Percentiles rank a stretch among this genome's conserved stretches.
Conservation (phyloP, 768 basidiomycete genomes). For the Basidioascus undulatus region DNA sequence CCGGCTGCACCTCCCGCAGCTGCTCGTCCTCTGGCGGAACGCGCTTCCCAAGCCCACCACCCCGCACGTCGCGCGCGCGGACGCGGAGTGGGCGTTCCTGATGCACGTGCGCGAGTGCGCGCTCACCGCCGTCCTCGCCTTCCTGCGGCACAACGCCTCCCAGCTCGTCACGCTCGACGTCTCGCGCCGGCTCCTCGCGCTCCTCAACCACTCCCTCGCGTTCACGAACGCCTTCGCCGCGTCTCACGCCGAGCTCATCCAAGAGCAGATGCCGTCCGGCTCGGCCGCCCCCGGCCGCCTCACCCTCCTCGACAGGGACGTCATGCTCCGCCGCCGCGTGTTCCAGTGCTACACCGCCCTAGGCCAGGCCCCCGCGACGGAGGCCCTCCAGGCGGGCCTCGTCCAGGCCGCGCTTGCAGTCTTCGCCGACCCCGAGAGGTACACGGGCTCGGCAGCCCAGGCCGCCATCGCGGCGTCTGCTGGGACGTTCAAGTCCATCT, state of each 20-base stretch:
- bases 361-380: conserved; percentile 53
- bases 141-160: conserved; percentile 52
- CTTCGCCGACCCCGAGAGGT: conserved; percentile 70
- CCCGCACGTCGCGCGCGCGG: conserved; percentile 33
- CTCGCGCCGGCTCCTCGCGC: conserved; percentile 58
- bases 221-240: conserved; percentile 67
- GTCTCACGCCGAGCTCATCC: conserved; percentile 40
- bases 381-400: conserved; percentile 54
- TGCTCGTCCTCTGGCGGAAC: conserved; percentile 90
- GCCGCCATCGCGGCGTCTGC: conserved; percentile 72
- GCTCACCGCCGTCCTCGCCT: conserved; percentile 64
- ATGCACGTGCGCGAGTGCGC: conserved; percentile 76
- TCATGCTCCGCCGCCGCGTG: conserved; percentile 55
- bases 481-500: conserved; percentile 59
- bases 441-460: conserved; percentile 59
- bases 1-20: conserved; percentile 70
- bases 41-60: conserved; percentile 82
- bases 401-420: conserved; percentile 56
- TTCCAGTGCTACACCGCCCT: conserved; percentile 73
- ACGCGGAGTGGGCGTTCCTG: conserved; percentile 71
- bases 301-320: conserved; percentile 50
- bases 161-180: conserved; percentile 72
- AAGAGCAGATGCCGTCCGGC: conserved; percentile 18
- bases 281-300: conserved; percentile 17
- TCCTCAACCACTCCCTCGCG: conserved; percentile 68